Conservation (phyloP, 1,139 yeast species). For the Yamadazyma blattariae region DNA sequence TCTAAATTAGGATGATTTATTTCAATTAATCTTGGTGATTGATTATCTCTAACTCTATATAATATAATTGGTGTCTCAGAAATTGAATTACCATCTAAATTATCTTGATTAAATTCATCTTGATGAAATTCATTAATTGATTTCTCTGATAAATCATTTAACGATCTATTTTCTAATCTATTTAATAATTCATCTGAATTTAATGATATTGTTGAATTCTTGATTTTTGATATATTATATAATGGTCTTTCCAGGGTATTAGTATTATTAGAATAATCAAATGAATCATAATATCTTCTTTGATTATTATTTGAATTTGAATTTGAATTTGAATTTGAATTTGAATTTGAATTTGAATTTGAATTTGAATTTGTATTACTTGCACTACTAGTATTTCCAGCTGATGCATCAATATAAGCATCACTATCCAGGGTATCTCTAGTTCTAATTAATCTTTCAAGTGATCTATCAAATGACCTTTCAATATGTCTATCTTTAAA, state of each 20-base stretch:
- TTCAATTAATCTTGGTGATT: constrained; percentile 11
- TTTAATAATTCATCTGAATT: constrained; percentile 35
- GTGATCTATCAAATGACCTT: background rate
- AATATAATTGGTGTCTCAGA: constrained; percentile 8
- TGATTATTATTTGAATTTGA: background rate
- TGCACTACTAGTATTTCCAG: background rate
- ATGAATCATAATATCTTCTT: background rate
- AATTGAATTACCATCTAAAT: background rate
- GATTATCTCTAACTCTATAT: constrained; percentile 5
- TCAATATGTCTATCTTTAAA: background rate
- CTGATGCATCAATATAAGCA: background rate
- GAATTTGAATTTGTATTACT: background rate
- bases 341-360: background rate
- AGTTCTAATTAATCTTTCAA: background rate
- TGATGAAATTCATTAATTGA: constrained; percentile 3
- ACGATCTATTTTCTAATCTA: constrained; percentile 21
- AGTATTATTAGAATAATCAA: background rate
- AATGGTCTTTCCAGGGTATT: constrained; percentile 7
- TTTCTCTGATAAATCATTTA: constrained; percentile 11
- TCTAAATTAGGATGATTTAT: constrained; percentile 9
- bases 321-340: background rate
- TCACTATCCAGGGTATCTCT: background rate
- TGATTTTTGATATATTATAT: constrained; percentile 2
- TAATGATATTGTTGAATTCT: constrained; percentile 9
- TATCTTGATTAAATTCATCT: background rate